Evolutionary conservation across 805 yeast species (phyloP).

Genomic region (fission yeast (Schizosaccharomyces pombe)): ASM294v3 CU329670.1:772501-773000

Average conservation of each 20-base stretch:
- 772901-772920: conserved; percentile 64
- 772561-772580: no score
- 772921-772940: conserved; percentile 24
- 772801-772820: conserved; percentile 15
- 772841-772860: conserved; percentile 6
- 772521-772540: no score
- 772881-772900: conserved; percentile 41
- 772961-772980: conserved; percentile 8
- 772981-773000: conserved; percentile 9
- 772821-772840: conserved; percentile 62
- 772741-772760: not conserved
- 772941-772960: conserved; percentile 20
- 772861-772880: conserved; percentile 9
- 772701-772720: conserved; percentile 1
- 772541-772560: no score
- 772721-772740: not conserved
- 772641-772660: not conserved
- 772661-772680: not conserved
- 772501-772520: no score
- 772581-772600: no score
- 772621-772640: no score
- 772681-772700: not conserved
- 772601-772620: no score
- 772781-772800: not conserved
- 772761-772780: not conserved